Conservation (phyloP, 2,329 filamentous ascomycete genomes). For the Phialemonium atrogriseum region DNA sequence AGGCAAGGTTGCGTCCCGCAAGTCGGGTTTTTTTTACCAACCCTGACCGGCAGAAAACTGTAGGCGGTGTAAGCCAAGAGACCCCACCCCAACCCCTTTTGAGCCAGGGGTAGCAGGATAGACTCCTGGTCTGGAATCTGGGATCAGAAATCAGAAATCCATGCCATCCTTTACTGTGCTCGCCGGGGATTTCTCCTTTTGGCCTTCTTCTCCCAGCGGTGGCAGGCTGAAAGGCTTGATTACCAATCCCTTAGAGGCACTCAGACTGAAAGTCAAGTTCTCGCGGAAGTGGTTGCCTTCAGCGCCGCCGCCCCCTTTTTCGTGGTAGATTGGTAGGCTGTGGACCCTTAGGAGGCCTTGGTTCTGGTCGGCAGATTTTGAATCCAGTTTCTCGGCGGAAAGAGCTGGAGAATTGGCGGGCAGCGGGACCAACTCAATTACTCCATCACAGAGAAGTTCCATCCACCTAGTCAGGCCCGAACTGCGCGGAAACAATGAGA, state of each 20-base stretch:
- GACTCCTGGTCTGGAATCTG: too few species aligned
- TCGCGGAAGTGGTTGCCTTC: conserved; percentile 63
- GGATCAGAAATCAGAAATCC: conserved; percentile 53
- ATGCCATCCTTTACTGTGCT: conserved; percentile 59
- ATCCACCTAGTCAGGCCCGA: conserved; percentile 77
- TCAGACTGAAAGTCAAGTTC: conserved; percentile 86
- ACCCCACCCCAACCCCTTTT: conserved; percentile 1
- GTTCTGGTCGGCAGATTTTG: conserved; percentile 58
- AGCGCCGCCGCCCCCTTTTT: conserved; percentile 74
- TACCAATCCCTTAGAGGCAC: conserved; percentile 67
- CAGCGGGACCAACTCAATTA: conserved; percentile 74
- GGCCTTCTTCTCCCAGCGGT: conserved; percentile 66
- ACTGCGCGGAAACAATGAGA: conserved; percentile 69
- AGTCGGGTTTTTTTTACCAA: too few species aligned
- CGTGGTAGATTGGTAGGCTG: conserved; percentile 74
- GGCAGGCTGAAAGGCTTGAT: conserved; percentile 87
- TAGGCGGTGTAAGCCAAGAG: conserved; percentile 2
- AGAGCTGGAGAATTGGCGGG: conserved; percentile 47
- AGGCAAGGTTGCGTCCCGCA: too few species aligned
- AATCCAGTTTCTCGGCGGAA: conserved; percentile 41
- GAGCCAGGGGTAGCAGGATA: too few species aligned
- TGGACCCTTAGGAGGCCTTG: conserved; percentile 84
- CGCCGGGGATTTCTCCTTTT: conserved; percentile 29
- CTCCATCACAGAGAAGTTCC: conserved; percentile 76
- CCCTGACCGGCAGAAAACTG: too few species aligned